Conservation (phyloP, 2,329 filamentous ascomycete species). For the Penicillium sp. region DNA sequence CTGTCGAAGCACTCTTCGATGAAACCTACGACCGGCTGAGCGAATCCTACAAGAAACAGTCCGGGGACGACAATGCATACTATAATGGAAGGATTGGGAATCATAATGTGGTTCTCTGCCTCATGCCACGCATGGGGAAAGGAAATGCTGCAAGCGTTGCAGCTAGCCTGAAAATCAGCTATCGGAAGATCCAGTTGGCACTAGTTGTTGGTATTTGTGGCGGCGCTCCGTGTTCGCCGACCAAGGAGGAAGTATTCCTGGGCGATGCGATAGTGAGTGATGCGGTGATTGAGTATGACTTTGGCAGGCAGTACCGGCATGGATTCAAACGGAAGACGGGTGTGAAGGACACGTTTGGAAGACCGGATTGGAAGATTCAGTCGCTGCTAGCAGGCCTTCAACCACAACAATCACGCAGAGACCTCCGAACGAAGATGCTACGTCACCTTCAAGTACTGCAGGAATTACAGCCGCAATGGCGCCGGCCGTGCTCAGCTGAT, state of each 20-base stretch:
- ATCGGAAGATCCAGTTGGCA: background rate
- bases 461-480: conserved; percentile 1
- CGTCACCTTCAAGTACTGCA: background rate
- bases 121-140: conserved; percentile 9
- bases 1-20: conserved; percentile 8
- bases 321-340: conserved; percentile 3
- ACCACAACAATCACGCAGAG: background rate
- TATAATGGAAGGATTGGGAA: background rate
- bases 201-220: conserved; percentile 10
- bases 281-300: conserved; percentile 7
- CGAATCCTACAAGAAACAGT: background rate
- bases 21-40: conserved; percentile 3
- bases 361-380: background rate
- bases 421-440: background rate
- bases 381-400: background rate
- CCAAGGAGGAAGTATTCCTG: background rate
- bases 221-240: background rate
- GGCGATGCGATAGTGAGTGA: conserved; percentile 9
- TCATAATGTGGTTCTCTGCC: conserved; percentile 11
- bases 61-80: conserved; percentile 4
- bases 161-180: conserved; percentile 1
- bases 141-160: background rate
- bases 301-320: conserved; percentile 7
- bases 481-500: background rate
- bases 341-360: background rate